Evolutionary conservation across 1,284 basidiomycete genomes (phyloP).

Genomic region (Cronartium quercuum): DNA sequence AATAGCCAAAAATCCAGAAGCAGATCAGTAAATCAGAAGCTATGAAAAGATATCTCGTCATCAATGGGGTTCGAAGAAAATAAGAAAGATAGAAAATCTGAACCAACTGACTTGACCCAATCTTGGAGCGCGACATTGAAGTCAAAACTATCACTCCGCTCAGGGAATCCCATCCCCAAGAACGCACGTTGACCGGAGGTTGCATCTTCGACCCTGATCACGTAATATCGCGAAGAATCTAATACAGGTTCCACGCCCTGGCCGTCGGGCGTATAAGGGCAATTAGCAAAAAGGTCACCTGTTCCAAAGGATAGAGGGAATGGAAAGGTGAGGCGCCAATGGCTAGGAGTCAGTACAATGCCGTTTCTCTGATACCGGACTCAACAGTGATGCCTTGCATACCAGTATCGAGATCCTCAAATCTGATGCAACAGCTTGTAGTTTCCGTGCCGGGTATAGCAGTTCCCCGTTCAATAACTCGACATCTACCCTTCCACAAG

Average conservation of each 20-base stretch:
- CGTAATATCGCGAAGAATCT: slow-evolving; percentile 93
- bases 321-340: too few relatives aligned
- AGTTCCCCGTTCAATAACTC: slow-evolving; percentile 65
- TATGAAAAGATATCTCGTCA: slow-evolving; percentile 37
- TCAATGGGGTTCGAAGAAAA: slow-evolving; percentile 39
- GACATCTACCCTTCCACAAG: slow-evolving; percentile 81
- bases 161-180: slow-evolving; percentile 87
- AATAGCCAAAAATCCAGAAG: slow-evolving; percentile 5
- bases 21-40: slow-evolving; percentile 55
- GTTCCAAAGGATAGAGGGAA: neutral
- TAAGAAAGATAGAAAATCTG: neutral
- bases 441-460: neutral
- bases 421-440: slow-evolving; percentile 58
- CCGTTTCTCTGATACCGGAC: too few relatives aligned
- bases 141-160: slow-evolving; percentile 85
- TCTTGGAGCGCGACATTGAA: slow-evolving; percentile 95
- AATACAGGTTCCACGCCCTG: slow-evolving; percentile 85
- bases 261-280: slow-evolving; percentile 73
- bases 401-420: slow-evolving; percentile 73
- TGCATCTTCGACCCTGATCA: slow-evolving; percentile 76
- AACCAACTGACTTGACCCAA: slow-evolving; percentile 69
- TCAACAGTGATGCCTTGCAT: neutral
- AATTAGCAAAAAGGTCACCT: slow-evolving; percentile 74
- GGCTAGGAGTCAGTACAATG: too few relatives aligned
- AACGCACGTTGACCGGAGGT: slow-evolving; percentile 71